Evolutionary conservation across 345 rosid genomes (phyloP).

Genomic region (Hibiscus syriacus): DNA sequence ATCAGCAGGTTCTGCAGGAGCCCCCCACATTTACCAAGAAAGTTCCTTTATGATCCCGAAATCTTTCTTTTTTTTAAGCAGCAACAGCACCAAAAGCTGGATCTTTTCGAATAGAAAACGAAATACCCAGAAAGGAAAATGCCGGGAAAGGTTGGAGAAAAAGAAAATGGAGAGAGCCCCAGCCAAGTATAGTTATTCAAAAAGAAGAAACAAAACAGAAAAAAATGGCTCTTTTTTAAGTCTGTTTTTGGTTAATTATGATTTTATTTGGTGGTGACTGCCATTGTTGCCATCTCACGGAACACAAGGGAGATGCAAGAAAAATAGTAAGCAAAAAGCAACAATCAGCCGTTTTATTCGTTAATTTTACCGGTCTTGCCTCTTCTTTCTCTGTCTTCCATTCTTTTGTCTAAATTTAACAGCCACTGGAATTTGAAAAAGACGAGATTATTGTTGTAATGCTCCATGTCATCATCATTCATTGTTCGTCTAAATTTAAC

Average conservation of each 20-base stretch:
- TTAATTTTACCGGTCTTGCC: conserved; percentile 2
- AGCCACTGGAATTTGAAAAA: neutral
- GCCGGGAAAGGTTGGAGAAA: neutral
- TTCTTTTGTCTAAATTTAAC: neutral
- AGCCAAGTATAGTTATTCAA: neutral
- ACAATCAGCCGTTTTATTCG: neutral
- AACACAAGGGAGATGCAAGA: neutral
- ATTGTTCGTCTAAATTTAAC: too few relatives aligned
- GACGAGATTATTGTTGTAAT: neutral
- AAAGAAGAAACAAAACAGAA: neutral
- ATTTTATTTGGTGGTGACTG: neutral
- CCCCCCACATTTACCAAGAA: conserved; percentile 69
- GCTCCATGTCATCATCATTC: neutral
- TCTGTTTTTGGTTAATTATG: neutral
- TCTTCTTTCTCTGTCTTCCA: neutral
- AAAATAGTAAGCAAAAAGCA: neutral
- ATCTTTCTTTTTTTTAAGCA: neutral
- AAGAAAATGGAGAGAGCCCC: neutral
- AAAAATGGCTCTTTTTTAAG: neutral
- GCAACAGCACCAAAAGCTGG: neutral
- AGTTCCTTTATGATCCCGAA: neutral
- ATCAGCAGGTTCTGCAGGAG: conserved; percentile 64
- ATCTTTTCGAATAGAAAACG: neutral
- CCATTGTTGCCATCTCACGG: neutral
- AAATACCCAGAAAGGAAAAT: neutral